Conservation (phyloP, 441 rosid species). For the Arabidopsis lyrata region DNA sequence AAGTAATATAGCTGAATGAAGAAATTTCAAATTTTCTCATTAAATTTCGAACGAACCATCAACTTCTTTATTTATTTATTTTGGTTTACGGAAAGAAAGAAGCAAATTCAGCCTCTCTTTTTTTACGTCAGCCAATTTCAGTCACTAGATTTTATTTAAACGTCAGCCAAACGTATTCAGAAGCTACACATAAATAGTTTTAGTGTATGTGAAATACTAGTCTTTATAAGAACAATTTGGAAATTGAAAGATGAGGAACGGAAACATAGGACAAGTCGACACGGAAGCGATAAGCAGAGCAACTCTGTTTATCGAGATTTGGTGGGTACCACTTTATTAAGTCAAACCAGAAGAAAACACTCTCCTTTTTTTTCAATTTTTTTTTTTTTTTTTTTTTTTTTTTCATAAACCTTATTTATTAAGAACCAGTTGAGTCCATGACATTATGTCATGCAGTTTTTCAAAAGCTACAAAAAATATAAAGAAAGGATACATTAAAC, state of each 20-base stretch:
- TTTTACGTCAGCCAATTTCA: background rate
- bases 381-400: too few relatives aligned
- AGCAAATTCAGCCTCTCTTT: background rate
- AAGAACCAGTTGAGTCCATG: too few relatives aligned
- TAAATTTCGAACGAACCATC: background rate
- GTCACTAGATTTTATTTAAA: background rate
- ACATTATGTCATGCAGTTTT: too few relatives aligned
- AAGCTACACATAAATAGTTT: background rate
- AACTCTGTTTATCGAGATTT: constrained; percentile 45
- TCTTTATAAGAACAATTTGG: background rate
- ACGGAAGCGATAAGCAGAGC: constrained; percentile 39
- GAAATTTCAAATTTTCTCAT: background rate
- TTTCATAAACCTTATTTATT: too few relatives aligned
- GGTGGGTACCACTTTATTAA: constrained; percentile 31
- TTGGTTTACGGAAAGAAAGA: background rate
- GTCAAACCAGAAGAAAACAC: constrained; percentile 44
- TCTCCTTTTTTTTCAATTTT: background rate
- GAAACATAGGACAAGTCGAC: constrained; percentile 44
- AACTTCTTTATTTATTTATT: background rate
- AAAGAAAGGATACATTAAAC: too few relatives aligned
- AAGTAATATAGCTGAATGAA: background rate
- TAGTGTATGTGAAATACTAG: background rate
- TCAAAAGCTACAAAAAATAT: too few relatives aligned
- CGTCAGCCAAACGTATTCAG: background rate
- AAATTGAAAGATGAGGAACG: constrained; percentile 24